Base-by-base conservation (phyloP, 495 filamentous ascomycete species). In the Penicillium chermesinum region DNA sequence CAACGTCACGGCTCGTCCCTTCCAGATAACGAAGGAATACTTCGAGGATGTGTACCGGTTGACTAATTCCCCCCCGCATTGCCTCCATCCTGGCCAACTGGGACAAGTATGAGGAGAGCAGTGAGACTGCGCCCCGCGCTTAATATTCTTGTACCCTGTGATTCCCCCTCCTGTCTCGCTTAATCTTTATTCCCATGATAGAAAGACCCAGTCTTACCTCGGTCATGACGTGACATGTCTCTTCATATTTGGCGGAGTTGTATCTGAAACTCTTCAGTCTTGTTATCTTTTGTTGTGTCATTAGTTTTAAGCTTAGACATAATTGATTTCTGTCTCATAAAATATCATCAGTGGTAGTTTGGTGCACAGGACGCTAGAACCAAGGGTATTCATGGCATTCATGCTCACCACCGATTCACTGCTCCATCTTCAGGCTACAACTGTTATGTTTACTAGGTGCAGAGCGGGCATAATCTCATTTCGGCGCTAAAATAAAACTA, bases 31-130 rank as follows among this genome's bases (percentile, higher is more conserved):
- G 15, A 96, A 94, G 77, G 94, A 96, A 68, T 98, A 98, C 73
- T 98, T 98, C 66, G 91, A 98, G 76, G 91, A 97, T 60, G 93
- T 98, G 18, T 96, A 96, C 71, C 77, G 78, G 30, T 74, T 98
- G 55, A 98, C 93, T 4, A 96, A 89, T 64, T 91, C 86, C 4
- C 93, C n/a, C 93, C 35, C 84, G 85, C 67, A 97, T 98, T 58
- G 89, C 86, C 25, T 77, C 87, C 49, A 85, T 98, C 53, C 66
- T 98, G 59, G 89, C 88, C 36, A 96, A 96, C 62, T 86, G 82
- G 82, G 81, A 84, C 17, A 81, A 76, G 63, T 85, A 83, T 62
- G 80, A 84, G 60, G 73, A 76, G 38, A 63, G 61, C 15, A 67
- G 45, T 49, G 74, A 70, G 50, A 48, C 38, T 30, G 38, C 41